phyloP scores from a whole-genome alignment of 257 asterid species.

The Apocynum venetum region DNA sequence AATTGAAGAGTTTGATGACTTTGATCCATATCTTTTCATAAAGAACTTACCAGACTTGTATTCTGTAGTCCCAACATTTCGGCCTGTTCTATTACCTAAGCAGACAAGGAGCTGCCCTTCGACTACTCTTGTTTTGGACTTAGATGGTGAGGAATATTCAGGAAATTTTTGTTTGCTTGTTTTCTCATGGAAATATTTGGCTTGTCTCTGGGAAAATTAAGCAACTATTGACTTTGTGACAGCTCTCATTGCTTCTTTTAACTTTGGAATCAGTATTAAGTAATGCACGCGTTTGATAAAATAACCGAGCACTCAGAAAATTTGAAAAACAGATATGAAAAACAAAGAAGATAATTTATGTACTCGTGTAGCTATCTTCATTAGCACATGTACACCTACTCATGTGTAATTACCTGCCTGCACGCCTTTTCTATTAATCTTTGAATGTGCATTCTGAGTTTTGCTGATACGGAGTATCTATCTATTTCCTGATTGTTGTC shows the following conservation, averaged over 20 bases:
- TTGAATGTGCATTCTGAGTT: neutral
- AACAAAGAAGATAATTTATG: neutral
- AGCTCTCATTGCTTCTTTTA: neutral
- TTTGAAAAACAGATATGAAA: neutral
- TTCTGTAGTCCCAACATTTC: slow-evolving; percentile 75
- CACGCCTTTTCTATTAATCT: neutral
- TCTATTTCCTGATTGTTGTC: neutral
- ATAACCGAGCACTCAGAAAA: neutral
- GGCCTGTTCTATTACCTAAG: slow-evolving; percentile 78
- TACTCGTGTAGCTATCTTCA: neutral
- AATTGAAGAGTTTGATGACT: slow-evolving; percentile 79
- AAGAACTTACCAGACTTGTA: slow-evolving; percentile 83
- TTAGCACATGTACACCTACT: neutral
- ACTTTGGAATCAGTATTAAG: neutral
- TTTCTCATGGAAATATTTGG: neutral
- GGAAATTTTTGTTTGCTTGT: neutral
- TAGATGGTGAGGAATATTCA: slow-evolving; percentile 63
- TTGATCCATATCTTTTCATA: slow-evolving; percentile 85
- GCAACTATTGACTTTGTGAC: neutral
- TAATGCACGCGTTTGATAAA: neutral
- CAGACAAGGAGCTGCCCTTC: slow-evolving; percentile 97
- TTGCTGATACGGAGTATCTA: neutral
- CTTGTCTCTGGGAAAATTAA: neutral
- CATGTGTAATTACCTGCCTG: neutral
- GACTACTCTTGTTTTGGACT: slow-evolving; percentile 86